Percentiles rank a stretch among this genome's conserved stretches.
Conservation (phyloP, 1,284 basidiomycete species). For the Sporisorium graminicola region DNA sequence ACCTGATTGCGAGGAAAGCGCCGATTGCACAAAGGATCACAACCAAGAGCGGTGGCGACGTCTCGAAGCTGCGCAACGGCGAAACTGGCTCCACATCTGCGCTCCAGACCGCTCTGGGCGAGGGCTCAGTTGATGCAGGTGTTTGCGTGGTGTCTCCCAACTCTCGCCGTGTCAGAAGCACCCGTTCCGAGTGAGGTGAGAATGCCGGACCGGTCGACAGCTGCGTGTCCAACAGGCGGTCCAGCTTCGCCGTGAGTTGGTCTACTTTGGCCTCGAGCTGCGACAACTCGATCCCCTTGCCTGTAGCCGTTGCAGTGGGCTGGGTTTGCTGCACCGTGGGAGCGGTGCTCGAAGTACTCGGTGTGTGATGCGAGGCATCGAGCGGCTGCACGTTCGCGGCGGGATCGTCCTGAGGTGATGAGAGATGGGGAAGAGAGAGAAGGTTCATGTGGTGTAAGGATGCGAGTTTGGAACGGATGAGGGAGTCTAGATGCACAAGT, state of each 20-base stretch:
- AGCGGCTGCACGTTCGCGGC: not conserved
- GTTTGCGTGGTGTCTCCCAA: not conserved
- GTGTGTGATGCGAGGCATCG: not conserved
- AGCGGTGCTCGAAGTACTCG: not conserved
- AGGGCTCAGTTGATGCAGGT: not conserved
- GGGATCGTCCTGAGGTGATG: not conserved
- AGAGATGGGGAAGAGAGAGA: not conserved
- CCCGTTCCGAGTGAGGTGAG: not conserved
- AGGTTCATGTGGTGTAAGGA: conserved; percentile 26
- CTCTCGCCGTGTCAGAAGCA: too few species aligned
- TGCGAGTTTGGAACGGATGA: conserved; percentile 14
- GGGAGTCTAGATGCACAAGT: not conserved
- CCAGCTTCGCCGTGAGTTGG: conserved; percentile 13
- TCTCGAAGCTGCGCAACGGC: not conserved
- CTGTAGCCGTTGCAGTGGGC: not conserved
- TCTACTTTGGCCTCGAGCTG: conserved; percentile 21
- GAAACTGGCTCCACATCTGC: not conserved
- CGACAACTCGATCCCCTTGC: not conserved
- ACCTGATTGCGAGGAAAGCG: conserved; percentile 9
- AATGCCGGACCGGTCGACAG: too few species aligned
- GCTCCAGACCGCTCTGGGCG: too few species aligned
- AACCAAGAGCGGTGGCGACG: conserved; percentile 3
- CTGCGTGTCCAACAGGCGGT: conserved; percentile 5
- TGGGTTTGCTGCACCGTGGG: not conserved
- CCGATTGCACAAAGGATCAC: not conserved